These are phyloP conservation scores for Candida ulmi DNA, from an alignment of 805 yeast species.

Conservation along the genomic window DNA sequence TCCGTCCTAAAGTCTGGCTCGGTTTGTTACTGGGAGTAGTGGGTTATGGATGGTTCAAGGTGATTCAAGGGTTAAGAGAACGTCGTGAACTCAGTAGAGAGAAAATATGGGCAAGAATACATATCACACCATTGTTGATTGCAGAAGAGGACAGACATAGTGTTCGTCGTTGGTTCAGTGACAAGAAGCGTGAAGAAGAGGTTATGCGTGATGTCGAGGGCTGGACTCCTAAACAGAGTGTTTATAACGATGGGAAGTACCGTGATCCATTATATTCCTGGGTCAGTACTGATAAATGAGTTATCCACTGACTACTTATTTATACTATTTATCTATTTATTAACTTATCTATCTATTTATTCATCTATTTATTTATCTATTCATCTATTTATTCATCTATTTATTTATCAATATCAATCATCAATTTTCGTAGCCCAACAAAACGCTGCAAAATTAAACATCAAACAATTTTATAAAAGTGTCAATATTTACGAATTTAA, in stretches of 20 bases:
- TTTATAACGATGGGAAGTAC: constrained; percentile 36
- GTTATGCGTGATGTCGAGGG: constrained; percentile 58
- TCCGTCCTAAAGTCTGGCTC: constrained; percentile 69
- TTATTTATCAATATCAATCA: too few relatives aligned
- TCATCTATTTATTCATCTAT: constrained; percentile 1
- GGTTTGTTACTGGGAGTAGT: constrained; percentile 58
- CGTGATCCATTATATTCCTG: constrained; percentile 30
- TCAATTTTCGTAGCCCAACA: not conserved
- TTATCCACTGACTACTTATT: not conserved
- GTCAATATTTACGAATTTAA: too few relatives aligned
- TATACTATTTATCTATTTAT: constrained; percentile 6
- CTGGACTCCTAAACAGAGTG: constrained; percentile 50
- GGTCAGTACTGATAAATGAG: constrained; percentile 11
- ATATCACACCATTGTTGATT: constrained; percentile 64
- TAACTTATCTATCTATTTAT: not conserved
- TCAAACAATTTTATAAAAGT: not conserved
- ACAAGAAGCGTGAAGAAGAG: constrained; percentile 63
- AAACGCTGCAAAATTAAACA: too few relatives aligned
- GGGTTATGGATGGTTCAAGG: constrained; percentile 66
- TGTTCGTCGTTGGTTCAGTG: constrained; percentile 64
- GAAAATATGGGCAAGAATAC: constrained; percentile 69
- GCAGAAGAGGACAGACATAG: constrained; percentile 81
- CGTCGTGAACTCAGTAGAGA: constrained; percentile 72
- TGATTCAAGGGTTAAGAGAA: constrained; percentile 65
- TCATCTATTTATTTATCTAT: constrained; percentile 1